Evolutionary conservation across 1,284 basidiomycete genomes (phyloP).

Genomic region (Moniliella sp.): DNA sequence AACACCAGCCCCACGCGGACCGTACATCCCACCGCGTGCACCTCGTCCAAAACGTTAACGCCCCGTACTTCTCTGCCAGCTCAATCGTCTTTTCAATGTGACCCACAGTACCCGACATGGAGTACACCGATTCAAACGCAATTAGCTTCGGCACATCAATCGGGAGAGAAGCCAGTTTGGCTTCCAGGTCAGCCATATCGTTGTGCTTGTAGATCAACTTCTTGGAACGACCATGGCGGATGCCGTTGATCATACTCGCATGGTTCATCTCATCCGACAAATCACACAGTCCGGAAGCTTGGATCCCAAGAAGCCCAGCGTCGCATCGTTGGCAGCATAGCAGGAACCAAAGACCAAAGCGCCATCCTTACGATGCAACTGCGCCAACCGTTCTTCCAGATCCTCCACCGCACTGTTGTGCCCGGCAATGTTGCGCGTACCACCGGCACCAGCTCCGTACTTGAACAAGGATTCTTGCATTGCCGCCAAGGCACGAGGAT

Average conservation of each 20-base stretch:
- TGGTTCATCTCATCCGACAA: conserved; percentile 90
- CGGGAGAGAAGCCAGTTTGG: conserved; percentile 65
- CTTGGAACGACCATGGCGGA: conserved; percentile 79
- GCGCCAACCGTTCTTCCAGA: conserved; percentile 73
- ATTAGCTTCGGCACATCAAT: conserved; percentile 78
- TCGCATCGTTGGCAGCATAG: conserved; percentile 97
- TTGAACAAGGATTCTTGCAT: conserved; percentile 90
- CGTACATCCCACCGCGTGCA: conserved; percentile 64
- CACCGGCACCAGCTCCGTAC: conserved; percentile 92
- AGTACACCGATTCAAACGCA: conserved; percentile 95
- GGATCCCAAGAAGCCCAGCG: conserved; percentile 75
- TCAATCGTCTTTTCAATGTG: conserved; percentile 92
- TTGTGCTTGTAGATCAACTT: conserved; percentile 97
- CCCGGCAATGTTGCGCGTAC: conserved; percentile 95
- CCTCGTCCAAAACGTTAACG: conserved; percentile 94
- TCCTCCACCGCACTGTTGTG: conserved; percentile 89
- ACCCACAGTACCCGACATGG: conserved; percentile 93
- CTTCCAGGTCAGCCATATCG: conserved; percentile 75
- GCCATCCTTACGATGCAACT: conserved; percentile 75
- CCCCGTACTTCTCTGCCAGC: conserved; percentile 85
- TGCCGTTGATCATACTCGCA: conserved; percentile 95
- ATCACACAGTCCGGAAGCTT: conserved; percentile 88
- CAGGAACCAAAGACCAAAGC: conserved; percentile 98
- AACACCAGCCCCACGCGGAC: conserved; percentile 85
- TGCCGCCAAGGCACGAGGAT: conserved; percentile 78